phyloP scores from a whole-genome alignment of 2,329 filamentous ascomycete genomes.

The Scopulariopsis brevicaulis region DNA sequence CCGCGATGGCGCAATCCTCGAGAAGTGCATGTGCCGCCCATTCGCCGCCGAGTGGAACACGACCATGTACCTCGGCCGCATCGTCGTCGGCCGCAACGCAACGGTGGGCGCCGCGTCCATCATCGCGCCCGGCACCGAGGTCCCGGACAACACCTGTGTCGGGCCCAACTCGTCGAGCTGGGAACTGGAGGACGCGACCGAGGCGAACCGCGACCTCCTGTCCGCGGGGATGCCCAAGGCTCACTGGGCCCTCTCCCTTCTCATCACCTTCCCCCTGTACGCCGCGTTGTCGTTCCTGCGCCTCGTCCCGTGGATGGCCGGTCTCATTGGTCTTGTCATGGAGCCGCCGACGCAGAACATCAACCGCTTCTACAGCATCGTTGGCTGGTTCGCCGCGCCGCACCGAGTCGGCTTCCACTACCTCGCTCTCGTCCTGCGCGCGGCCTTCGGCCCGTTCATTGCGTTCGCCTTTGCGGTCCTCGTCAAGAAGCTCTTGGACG shows the following conservation, averaged over 20 bases:
- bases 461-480: slow-evolving; percentile 28
- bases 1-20: slow-evolving; percentile 33
- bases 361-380: slow-evolving; percentile 25
- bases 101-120: slow-evolving; percentile 35
- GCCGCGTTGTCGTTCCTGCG: slow-evolving; percentile 27
- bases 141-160: slow-evolving; percentile 38
- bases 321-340: slow-evolving; percentile 31
- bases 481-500: slow-evolving; percentile 27
- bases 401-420: slow-evolving; percentile 38
- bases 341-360: slow-evolving; percentile 18
- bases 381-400: slow-evolving; percentile 36
- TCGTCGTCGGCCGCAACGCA: slow-evolving; percentile 33
- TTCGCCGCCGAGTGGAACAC: slow-evolving; percentile 46
- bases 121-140: slow-evolving; percentile 33
- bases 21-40: slow-evolving; percentile 34
- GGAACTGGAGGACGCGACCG: slow-evolving; percentile 35
- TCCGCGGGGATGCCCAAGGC: slow-evolving; percentile 23
- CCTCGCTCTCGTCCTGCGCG: slow-evolving; percentile 28
- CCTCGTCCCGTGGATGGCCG: slow-evolving; percentile 30
- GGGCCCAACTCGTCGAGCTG: slow-evolving; percentile 46
- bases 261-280: slow-evolving; percentile 30
- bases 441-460: slow-evolving; percentile 28
- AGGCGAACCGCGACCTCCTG: slow-evolving; percentile 32
- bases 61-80: slow-evolving; percentile 42
- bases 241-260: slow-evolving; percentile 29